phyloP scores from a whole-genome alignment of 148 eudicot genomes.

The Cornus controversa region DNA sequence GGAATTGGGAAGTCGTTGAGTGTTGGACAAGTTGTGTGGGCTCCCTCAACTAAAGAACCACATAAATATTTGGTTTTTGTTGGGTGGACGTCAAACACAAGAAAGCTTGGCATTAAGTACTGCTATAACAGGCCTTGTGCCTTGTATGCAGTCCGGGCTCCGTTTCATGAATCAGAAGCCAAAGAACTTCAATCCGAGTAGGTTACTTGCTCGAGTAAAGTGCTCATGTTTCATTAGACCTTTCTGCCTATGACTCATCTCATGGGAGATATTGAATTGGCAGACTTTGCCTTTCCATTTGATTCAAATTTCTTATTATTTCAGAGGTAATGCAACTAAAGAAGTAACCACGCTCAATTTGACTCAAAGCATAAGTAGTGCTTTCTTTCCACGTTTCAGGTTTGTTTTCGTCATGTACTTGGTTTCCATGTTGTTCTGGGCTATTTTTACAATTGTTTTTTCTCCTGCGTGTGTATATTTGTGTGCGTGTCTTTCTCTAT shows the following conservation, averaged over 20 bases:
- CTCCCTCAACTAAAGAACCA: constrained; percentile 51
- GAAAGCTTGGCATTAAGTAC: constrained; percentile 85
- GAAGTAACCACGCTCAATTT: constrained; percentile 38
- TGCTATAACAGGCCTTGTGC: constrained; percentile 86
- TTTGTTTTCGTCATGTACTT: constrained; percentile 21
- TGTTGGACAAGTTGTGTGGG: constrained; percentile 91
- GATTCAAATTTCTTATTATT: constrained; percentile 12
- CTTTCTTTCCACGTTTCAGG: constrained; percentile 83
- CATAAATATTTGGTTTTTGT: constrained; percentile 73
- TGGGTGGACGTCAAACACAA: constrained; percentile 66
- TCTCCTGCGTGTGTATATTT: neutral
- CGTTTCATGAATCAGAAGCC: constrained; percentile 37
- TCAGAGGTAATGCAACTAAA: constrained; percentile 29
- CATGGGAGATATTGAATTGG: neutral
- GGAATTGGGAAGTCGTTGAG: constrained; percentile 67
- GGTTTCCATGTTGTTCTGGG: constrained; percentile 1
- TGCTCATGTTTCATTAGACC: neutral
- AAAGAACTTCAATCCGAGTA: constrained; percentile 29
- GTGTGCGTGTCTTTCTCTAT: no score
- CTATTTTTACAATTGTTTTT: neutral
- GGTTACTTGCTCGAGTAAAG: constrained; percentile 11
- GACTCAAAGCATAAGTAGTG: constrained; percentile 69
- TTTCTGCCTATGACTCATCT: neutral
- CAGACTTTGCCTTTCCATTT: constrained; percentile 1
- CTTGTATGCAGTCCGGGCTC: constrained; percentile 62